Evolutionary conservation across 805 yeast genomes (phyloP).

Genomic region (Priceomyces medius): DNA sequence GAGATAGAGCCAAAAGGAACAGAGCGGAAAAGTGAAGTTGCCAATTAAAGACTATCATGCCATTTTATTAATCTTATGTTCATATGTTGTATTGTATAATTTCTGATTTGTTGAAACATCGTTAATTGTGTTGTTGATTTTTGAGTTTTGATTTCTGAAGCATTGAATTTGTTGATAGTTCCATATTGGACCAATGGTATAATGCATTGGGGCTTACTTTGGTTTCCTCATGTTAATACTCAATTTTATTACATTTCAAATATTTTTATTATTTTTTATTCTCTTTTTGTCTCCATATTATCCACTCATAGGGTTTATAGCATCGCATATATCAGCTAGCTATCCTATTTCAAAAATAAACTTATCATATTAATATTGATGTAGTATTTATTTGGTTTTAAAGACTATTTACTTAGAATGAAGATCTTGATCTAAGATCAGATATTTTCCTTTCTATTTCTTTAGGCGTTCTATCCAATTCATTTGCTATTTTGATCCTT

Average conservation of each 20-base stretch:
- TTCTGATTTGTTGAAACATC: not conserved
- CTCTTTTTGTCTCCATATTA: too few relatives aligned
- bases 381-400: not conserved
- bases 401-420: constrained; percentile 20
- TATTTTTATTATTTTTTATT: too few relatives aligned
- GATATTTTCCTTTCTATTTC: constrained; percentile 53
- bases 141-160: not conserved
- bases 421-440: constrained; percentile 49
- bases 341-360: not conserved
- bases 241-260: too few relatives aligned
- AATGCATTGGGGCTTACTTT: too few relatives aligned
- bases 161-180: not conserved
- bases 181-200: too few relatives aligned
- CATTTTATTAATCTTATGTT: not conserved
- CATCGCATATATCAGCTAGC: not conserved
- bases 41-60: not conserved
- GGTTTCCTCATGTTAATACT: not conserved
- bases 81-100: not conserved
- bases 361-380: not conserved
- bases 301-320: not conserved
- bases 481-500: constrained; percentile 37
- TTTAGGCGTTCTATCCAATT: constrained; percentile 45
- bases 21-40: constrained; percentile 1
- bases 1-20: not conserved
- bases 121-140: not conserved